Base-by-base conservation (phyloP, 345 rosid genomes). In the Camelina hispida region DNA sequence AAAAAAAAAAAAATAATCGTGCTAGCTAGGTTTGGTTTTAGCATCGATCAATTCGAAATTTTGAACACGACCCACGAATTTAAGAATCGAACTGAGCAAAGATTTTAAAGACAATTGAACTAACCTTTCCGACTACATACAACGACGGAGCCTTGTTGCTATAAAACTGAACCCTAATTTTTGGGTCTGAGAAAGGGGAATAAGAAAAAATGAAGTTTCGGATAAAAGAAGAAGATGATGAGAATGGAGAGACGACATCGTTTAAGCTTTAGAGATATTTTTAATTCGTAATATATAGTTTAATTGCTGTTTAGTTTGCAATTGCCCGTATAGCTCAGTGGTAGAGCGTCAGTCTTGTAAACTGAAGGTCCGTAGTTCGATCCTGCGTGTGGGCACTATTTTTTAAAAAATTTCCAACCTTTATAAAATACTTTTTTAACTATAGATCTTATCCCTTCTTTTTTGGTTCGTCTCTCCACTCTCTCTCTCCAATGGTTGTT, bases 301-400 rank as follows among this genome's bases (percentile, higher is more conserved):
- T 20, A 20, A 20, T 20, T 20, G 22, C 22, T 20, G 22, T 0
- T 2, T 1, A 5, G 1, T 0, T 7, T 9, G 1, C 23, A 17
- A 4, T 1, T 91, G 92, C 93, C 91, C 87, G 76, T 88, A 87
- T 90, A 81, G 94, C 91, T 88, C 90, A 90, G 91, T 87, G 94
- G 91, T 86, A 92, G 91, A 92, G 88, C 92, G 91, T 83, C 88
- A 90, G 91, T 87, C 90, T 88, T 85, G 90, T 84, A 88, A 88
- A 87, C 90, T 81, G 89, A 81, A 89, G 91, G 91, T 88, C 85
- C 81, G 90, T 81, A 85, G 91, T 89, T 88, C 90, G 83, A 88
- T 87, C 87, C 84, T 87, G 88, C 89, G 79, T 84, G 85, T 80
- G 88, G 90, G 93, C 97, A 88, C 69, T 43, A 66, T 78, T 68